Evolutionary conservation across 345 rosid species (phyloP).

Genomic region (Punica granatum): DNA sequence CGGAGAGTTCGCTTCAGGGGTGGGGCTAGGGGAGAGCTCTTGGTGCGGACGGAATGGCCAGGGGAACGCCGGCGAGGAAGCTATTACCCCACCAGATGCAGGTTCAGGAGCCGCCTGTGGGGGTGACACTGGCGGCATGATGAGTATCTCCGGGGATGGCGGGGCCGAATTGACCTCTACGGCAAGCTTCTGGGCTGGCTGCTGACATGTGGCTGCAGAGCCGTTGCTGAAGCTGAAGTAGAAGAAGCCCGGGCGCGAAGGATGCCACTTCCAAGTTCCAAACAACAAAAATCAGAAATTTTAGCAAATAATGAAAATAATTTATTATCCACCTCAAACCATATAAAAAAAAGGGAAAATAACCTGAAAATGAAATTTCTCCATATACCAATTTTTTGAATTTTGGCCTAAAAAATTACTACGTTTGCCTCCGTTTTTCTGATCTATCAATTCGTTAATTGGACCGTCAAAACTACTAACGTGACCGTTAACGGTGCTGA

Average conservation of each 20-base stretch:
- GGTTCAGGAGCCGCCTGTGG: slow-evolving; percentile 43
- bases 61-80: slow-evolving; percentile 69
- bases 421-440: too few relatives aligned
- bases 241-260: slow-evolving; percentile 80
- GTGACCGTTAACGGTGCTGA: too few relatives aligned
- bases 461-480: too few relatives aligned
- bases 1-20: slow-evolving; percentile 39
- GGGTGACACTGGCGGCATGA: slow-evolving; percentile 16
- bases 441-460: too few relatives aligned
- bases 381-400: too few relatives aligned
- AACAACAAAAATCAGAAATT: not conserved
- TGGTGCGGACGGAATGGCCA: slow-evolving; percentile 81
- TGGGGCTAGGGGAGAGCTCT: slow-evolving; percentile 51
- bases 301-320: slow-evolving; percentile 3
- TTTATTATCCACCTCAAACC: too few relatives aligned
- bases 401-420: too few relatives aligned
- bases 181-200: slow-evolving; percentile 44
- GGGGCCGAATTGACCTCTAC: slow-evolving; percentile 35
- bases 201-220: slow-evolving; percentile 44
- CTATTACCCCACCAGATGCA: slow-evolving; percentile 42
- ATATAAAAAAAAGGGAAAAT: too few relatives aligned
- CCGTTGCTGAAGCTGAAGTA: slow-evolving; percentile 82
- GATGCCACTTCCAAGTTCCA: slow-evolving; percentile 59
- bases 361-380: too few relatives aligned
- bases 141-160: slow-evolving; percentile 18